Base-by-base conservation (phyloP, 495 filamentous ascomycete genomes). In the Daldinia grandis region DNA sequence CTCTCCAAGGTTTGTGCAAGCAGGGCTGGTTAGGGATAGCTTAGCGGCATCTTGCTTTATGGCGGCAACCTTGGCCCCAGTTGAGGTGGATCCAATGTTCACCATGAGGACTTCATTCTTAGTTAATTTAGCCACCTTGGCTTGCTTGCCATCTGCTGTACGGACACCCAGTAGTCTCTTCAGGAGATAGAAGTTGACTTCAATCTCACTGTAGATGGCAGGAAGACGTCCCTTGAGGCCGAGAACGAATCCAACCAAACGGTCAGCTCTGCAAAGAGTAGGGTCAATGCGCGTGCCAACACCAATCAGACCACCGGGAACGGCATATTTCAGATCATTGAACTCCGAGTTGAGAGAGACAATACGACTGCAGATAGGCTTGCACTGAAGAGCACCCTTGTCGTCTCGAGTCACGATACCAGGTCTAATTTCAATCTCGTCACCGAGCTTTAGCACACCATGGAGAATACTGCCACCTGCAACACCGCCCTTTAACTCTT, bases 71-170 rank as follows among this genome's bases (percentile, higher is more conserved):
- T 97, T 98, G 62, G 91, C 92, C 67, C 95, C 95, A 21, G 95
- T 97, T 50, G 95, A 95, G 14, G 95, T 97, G 27, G 93, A 96
- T 62, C 95, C 95, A 76, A 99, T 98, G 85, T 99, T 99, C 64
- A 99, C 95, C 95, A 99, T 98, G 75, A 95, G 91, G 73, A 98
- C 93, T 80, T 99, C 95, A 78, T 96, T 97, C 90, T 98, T 98
- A 44, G 93, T 83, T 47, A 99, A 85, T 84, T 99, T 99, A 62
- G 92, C 93, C 65, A 99, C 95, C 90, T 98, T 99, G 67, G 93
- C 94, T 81, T 98, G 96, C 87, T 98, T 99, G 75, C 95, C 95
- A 73, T 99, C 95, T 60, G 96, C 93, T 27, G 95, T 96, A 83
- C 96, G 94, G 65, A 99, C 96, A 89, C 95, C 95, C 59, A 99